Evolutionary conservation across 1,284 basidiomycete species (phyloP).

Genomic region (Ceratobasidium sp.): DNA sequence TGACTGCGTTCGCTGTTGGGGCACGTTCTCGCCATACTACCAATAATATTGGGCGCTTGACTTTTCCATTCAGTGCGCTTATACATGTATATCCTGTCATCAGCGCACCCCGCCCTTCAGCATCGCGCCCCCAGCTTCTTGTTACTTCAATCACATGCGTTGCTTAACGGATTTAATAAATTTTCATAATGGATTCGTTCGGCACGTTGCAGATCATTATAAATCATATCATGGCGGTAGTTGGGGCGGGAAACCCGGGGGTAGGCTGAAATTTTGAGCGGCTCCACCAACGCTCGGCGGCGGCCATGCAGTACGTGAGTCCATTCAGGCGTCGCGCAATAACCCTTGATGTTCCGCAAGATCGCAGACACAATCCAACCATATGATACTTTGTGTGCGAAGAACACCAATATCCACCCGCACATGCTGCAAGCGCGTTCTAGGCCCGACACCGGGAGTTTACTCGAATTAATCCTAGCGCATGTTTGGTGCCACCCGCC

Average conservation of each 20-base stretch:
- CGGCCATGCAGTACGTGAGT: neutral
- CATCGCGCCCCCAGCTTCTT: neutral
- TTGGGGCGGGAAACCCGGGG: neutral
- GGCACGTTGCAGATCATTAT: neutral
- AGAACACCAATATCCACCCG: neutral
- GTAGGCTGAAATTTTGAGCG: conserved; percentile 22
- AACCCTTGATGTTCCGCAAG: neutral
- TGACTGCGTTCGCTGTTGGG: neutral
- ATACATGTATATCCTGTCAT: neutral
- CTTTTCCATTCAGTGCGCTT: neutral
- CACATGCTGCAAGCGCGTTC: neutral
- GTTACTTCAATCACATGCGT: neutral
- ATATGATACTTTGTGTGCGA: neutral
- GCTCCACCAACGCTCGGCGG: neutral
- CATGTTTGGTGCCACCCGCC: conserved; percentile 10
- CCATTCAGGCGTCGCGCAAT: neutral
- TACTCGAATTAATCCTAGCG: neutral
- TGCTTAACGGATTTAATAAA: neutral
- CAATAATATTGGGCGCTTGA: conserved; percentile 1
- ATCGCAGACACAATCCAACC: neutral
- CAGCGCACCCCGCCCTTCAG: neutral
- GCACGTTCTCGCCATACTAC: neutral
- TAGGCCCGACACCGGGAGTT: neutral
- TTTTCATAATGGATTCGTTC: neutral
- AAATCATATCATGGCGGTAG: neutral